Evolutionary conservation across 257 asterid genomes (phyloP).

Genomic region (Schizonepeta tenuifolia): DNA sequence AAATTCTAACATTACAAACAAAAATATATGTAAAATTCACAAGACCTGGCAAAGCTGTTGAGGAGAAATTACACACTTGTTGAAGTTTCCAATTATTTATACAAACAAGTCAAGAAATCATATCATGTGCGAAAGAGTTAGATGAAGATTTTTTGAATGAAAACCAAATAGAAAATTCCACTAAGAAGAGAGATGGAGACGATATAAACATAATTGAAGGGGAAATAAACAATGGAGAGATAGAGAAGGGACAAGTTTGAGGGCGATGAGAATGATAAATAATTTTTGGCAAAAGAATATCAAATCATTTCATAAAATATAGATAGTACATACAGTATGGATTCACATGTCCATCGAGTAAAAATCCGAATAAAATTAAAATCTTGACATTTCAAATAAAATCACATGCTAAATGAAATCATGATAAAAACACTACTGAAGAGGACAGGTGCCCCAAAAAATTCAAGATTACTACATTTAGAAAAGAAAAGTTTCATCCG

Average conservation of each 20-base stretch:
- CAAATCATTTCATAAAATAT: background rate
- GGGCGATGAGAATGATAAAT: background rate
- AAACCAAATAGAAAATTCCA: background rate
- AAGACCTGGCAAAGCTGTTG: background rate
- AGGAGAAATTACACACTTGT: slow-evolving; percentile 2
- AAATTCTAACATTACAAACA: background rate
- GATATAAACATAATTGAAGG: too few relatives aligned
- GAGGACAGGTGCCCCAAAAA: background rate
- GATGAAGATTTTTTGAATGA: background rate
- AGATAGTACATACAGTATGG: background rate
- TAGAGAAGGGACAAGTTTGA: background rate
- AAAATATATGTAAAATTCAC: background rate
- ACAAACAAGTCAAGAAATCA: background rate
- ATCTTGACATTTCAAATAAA: background rate
- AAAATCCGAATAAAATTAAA: background rate
- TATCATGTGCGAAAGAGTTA: background rate
- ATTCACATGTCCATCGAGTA: background rate
- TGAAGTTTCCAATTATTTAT: background rate
- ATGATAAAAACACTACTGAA: background rate
- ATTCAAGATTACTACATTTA: background rate
- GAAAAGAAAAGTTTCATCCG: background rate
- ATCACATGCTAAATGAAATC: background rate
- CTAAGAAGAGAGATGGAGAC: background rate
- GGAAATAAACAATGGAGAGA: background rate
- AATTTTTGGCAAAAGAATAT: too few relatives aligned